Base-by-base conservation (phyloP, 2,329 filamentous ascomycete species). In the Aspergillus transmontanensis region DNA sequence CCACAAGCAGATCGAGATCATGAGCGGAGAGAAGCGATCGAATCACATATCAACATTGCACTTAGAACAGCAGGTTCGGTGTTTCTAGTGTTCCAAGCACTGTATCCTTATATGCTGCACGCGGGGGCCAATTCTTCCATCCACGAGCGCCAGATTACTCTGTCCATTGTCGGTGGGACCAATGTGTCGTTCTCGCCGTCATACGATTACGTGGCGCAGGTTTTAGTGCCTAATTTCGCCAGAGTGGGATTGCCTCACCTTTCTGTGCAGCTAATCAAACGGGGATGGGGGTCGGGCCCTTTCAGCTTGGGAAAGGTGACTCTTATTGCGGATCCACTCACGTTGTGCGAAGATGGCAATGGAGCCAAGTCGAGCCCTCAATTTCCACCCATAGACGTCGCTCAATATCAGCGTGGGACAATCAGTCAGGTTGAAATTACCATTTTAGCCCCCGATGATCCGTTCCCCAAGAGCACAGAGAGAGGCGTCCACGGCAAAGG, bases 71-170 rank as follows among this genome's bases (percentile, higher is more conserved):
- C 85, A 0, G 86, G 86, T 0, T 84, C 82, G 21, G 80, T 85
- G 6, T 84, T 82, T 54, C 76, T 89, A 14, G 81, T 87, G 0
- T 80, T 88, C 59, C 86, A 89, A 71, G 86, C 86, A 6, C 75
- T 89, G 4, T 81, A 88, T 45, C 87, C 87, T 0, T 88, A 83
- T 66, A 72, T 88, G 3, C 72, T 89, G 1, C 83, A 86, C 72
- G 73, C 74, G 36, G 73, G 70, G 48, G 66, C 69, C 32, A 26
- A 4, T 26, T 19, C 57, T 21, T 36, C 57, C 12, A 11, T 28
- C 2, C 19, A 57, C 63, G 59, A 46, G 55, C 66, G 53, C 10
- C 65, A 46, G 51, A 73, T 81, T 56, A 72, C 68, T 23, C 66
- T 88, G 10, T 78, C 72, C 2, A 80, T 89, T 41, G 82, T 76